These are phyloP conservation scores for Artemisia tridentata DNA, from an alignment of 129 eudicot species.

Conservation along the genomic window DNA sequence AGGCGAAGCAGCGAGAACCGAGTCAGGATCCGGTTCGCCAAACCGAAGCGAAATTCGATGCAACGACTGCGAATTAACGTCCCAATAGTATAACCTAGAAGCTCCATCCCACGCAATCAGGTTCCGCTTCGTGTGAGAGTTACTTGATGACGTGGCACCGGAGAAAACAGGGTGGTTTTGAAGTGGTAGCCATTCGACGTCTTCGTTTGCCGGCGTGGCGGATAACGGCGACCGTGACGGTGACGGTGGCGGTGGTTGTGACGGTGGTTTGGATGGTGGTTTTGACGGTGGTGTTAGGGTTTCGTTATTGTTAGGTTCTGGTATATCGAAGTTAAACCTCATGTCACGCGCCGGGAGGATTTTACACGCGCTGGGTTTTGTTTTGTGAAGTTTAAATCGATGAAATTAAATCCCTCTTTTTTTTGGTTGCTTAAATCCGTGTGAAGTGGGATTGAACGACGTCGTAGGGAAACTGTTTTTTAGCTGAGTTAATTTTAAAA, in stretches of 20 bases:
- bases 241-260: slow-evolving; percentile 22
- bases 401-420: slow-evolving; percentile 14
- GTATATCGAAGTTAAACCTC: slow-evolving; percentile 55
- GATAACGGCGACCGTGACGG: slow-evolving; percentile 38
- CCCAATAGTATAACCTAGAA: slow-evolving; percentile 89
- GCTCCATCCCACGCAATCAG: slow-evolving; percentile 95
- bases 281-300: slow-evolving; percentile 35
- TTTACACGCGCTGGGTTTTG: neutral
- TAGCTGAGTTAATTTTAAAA: no score
- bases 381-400: neutral
- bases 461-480: neutral
- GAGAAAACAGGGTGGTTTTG: slow-evolving; percentile 77
- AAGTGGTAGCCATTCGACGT: slow-evolving; percentile 86
- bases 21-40: slow-evolving; percentile 78
- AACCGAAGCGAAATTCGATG: slow-evolving; percentile 71
- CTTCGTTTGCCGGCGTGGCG: slow-evolving; percentile 51
- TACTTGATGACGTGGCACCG: slow-evolving; percentile 20
- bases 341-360: slow-evolving; percentile 28
- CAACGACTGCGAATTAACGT: slow-evolving; percentile 43
- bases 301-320: slow-evolving; percentile 35
- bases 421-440: slow-evolving; percentile 7
- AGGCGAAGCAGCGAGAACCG: slow-evolving; percentile 82
- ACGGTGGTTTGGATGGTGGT: slow-evolving; percentile 22
- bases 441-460: slow-evolving; percentile 18
- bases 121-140: slow-evolving; percentile 29